phyloP scores from a whole-genome alignment of 768 basidiomycete species.

The Fomitopsis pulvina region DNA sequence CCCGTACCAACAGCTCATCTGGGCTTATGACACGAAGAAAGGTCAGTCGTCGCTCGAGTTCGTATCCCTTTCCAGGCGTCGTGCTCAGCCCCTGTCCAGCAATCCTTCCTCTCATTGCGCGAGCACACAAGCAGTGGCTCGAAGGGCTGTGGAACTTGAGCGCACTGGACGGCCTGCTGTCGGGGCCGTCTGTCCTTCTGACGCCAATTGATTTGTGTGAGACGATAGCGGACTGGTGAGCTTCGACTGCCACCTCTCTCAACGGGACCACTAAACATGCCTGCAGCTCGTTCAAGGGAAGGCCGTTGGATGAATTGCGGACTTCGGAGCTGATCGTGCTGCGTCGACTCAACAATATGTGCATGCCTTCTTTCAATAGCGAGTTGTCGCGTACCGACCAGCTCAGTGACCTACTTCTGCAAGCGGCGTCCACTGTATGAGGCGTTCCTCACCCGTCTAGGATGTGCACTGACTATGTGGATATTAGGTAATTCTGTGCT shows the following conservation, averaged over 20 bases:
- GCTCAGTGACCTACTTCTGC: no score
- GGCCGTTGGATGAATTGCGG: slow-evolving; percentile 4
- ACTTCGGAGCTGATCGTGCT: slow-evolving; percentile 10
- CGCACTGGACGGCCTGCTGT: no score
- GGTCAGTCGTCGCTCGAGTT: slow-evolving; percentile 34
- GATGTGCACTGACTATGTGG: no score
- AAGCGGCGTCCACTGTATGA: no score
- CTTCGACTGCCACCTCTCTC: background rate
- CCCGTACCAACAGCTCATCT: slow-evolving; percentile 51
- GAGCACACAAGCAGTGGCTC: slow-evolving; percentile 37
- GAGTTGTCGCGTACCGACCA: no score
- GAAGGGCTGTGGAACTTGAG: slow-evolving; percentile 45
- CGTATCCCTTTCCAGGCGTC: no score
- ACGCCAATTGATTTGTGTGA: slow-evolving; percentile 14
- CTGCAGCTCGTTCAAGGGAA: slow-evolving; percentile 3
- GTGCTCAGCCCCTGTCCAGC: background rate
- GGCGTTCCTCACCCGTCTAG: no score
- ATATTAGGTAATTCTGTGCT: no score
- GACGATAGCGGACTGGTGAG: slow-evolving; percentile 13
- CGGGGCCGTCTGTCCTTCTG: slow-evolving; percentile 14
- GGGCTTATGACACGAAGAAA: slow-evolving; percentile 35
- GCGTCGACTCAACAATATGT: slow-evolving; percentile 5
- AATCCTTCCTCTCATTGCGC: background rate
- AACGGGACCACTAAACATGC: background rate
- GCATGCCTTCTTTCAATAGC: background rate